phyloP scores from a whole-genome alignment of 2,329 filamentous ascomycete genomes.

The Fonsecaea monophora region DNA sequence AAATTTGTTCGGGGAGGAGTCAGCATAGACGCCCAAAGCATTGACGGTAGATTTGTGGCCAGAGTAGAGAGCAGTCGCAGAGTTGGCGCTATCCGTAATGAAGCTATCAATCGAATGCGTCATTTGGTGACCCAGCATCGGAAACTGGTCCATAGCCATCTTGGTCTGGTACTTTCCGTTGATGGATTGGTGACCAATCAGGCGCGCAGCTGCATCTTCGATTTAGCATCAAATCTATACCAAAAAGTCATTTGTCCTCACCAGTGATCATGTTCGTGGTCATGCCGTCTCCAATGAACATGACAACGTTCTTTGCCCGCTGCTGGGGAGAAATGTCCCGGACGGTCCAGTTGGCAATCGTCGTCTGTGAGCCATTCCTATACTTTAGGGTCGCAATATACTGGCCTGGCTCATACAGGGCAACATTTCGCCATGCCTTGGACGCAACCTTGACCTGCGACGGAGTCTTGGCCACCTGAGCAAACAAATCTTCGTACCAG shows the following conservation, averaged over 20 bases:
- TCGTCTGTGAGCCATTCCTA: slow-evolving; percentile 70
- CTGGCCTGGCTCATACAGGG: slow-evolving; percentile 77
- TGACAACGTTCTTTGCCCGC: slow-evolving; percentile 82
- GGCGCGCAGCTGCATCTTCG: slow-evolving; percentile 73
- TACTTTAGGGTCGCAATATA: slow-evolving; percentile 79
- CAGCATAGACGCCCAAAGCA: slow-evolving; percentile 79
- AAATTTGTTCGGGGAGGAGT: slow-evolving; percentile 74
- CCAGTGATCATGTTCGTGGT: slow-evolving; percentile 56
- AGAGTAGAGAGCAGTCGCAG: slow-evolving; percentile 78
- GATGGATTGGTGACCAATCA: slow-evolving; percentile 80
- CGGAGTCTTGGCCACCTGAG: slow-evolving; percentile 71
- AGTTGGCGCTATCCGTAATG: slow-evolving; percentile 88
- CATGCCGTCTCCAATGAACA: slow-evolving; percentile 78
- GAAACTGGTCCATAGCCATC: slow-evolving; percentile 82
- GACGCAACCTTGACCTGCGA: slow-evolving; percentile 80
- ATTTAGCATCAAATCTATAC: slow-evolving; percentile 5
- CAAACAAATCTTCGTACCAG: slow-evolving; percentile 86
- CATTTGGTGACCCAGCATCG: slow-evolving; percentile 86
- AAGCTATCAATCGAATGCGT: slow-evolving; percentile 84
- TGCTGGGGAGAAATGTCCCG: slow-evolving; percentile 72
- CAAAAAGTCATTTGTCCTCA: slow-evolving; percentile 17
- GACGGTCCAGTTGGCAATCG: slow-evolving; percentile 77
- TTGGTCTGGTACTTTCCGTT: slow-evolving; percentile 82
- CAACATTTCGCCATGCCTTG: slow-evolving; percentile 77
- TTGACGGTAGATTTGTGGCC: slow-evolving; percentile 87